Base-by-base conservation (phyloP, 192 early-diverging fungal species). In the Backusella mclennaniae region DNA sequence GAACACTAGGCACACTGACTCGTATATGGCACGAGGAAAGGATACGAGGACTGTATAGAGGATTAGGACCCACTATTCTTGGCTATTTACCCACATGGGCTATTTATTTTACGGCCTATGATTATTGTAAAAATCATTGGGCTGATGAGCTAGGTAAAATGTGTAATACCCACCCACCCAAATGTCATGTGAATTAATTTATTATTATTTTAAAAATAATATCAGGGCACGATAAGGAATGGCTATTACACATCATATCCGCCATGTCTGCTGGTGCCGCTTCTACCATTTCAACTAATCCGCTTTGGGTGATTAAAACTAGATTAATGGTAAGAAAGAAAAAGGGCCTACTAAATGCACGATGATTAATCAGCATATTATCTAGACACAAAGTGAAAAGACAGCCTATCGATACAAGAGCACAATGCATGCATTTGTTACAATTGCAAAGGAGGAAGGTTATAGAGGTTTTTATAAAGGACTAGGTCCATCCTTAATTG, bases 21-120 rank as follows among this genome's bases (percentile, higher is more conserved):
- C 85, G 88, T 69, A 97, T 97, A 70, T 93, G 88, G 86, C 44
- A 66, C 17, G 92, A 93, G 77, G 96, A 98, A 79, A 95, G 97
- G 15, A 73, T 95, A 35, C 89, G 90, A 39, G 97, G 97, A 23
- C 83, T 97, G 72, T 98, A 96, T 86, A 88, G 94, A 59, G 97
- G 97, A 6, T 86, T 99, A 41, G 89, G 92, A 67, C 92, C 94
- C 23, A 96, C 95, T 68, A 89, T 96, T 73, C 90, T 94, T 76
- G 95, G 95, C 19, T 99, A 97, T 79, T 83, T 99, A 63, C 94
- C 95, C 12, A 94, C 92, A 35, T 94, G 96, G 92, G 95, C 93
- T 39, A 93, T 99, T 46, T 98, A 96, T 85, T 97, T 97, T 86
- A 89, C 92, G 3, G 92, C 90, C 0, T 99, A 97, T 80, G 95